phyloP scores from a whole-genome alignment of 345 rosid genomes.

The Linum tenue region DNA sequence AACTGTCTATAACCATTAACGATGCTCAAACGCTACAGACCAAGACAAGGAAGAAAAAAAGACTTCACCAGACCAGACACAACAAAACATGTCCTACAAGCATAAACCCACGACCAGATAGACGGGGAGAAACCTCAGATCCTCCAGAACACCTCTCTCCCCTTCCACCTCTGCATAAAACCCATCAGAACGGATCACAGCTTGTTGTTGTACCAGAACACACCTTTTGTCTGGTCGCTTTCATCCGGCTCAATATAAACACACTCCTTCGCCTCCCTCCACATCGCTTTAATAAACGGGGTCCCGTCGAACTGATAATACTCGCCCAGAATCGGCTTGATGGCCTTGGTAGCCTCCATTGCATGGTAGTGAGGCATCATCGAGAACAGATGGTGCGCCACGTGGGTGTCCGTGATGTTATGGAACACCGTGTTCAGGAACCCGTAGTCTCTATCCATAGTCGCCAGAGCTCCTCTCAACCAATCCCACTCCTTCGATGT shows the following conservation, averaged over 20 bases:
- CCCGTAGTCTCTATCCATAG: conserved; percentile 28
- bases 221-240: conserved; percentile 13
- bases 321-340: conserved; percentile 23
- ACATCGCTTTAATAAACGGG: conserved; percentile 17
- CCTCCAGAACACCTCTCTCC: not conserved
- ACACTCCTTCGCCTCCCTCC: conserved; percentile 30
- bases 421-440: conserved; percentile 28
- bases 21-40: no score
- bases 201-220: conserved; percentile 23
- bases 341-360: conserved; percentile 23
- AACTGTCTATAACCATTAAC: no score
- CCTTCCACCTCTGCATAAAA: not conserved
- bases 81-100: no score
- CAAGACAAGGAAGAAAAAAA: no score
- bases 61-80: no score
- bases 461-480: conserved; percentile 28
- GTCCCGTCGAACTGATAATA: conserved; percentile 24
- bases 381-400: conserved; percentile 27
- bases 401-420: conserved; percentile 30
- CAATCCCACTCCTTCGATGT: conserved; percentile 31
- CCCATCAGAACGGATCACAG: conserved; percentile 1
- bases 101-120: no score
- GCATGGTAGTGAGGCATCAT: conserved; percentile 29
- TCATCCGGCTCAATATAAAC: conserved; percentile 22
- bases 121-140: no score